Conservation (phyloP, 2,329 filamentous ascomycete genomes). For the Dryadomyces quercivorus region DNA sequence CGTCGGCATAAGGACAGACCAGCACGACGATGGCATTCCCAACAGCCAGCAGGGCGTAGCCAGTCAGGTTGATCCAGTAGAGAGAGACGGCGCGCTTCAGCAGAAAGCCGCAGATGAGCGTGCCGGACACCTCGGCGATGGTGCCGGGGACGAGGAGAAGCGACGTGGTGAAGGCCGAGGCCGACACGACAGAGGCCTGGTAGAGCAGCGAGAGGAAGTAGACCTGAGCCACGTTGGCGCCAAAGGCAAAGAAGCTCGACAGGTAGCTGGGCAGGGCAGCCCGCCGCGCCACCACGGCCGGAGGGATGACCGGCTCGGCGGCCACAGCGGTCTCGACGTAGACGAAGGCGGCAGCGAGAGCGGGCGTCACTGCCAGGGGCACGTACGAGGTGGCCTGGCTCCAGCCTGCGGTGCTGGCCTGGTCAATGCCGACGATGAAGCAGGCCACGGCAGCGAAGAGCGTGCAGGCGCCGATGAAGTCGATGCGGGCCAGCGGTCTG, state of each 20-base stretch:
- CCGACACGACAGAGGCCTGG: neutral
- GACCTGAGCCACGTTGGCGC: neutral
- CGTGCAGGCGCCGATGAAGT: neutral
- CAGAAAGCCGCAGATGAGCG: neutral
- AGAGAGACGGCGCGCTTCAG: neutral
- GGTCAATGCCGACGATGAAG: neutral
- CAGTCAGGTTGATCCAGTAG: neutral
- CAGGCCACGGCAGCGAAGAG: neutral
- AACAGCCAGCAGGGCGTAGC: neutral
- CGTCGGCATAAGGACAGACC: neutral
- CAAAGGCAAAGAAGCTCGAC: slow-evolving; percentile 1
- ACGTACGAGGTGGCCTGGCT: neutral
- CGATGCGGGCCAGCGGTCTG: neutral
- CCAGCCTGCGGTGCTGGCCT: neutral
- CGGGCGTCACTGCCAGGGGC: neutral
- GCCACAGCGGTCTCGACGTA: neutral
- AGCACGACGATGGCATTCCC: neutral
- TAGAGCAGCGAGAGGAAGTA: neutral
- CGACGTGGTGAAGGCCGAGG: neutral
- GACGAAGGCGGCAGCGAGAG: neutral
- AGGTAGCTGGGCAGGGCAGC: neutral
- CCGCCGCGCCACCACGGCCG: neutral
- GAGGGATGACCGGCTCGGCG: neutral
- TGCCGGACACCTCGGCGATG: neutral
- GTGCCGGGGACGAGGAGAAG: neutral